Base-by-base conservation (phyloP, 495 filamentous ascomycete species). In the Hypoxylon lienhwacheense region DNA sequence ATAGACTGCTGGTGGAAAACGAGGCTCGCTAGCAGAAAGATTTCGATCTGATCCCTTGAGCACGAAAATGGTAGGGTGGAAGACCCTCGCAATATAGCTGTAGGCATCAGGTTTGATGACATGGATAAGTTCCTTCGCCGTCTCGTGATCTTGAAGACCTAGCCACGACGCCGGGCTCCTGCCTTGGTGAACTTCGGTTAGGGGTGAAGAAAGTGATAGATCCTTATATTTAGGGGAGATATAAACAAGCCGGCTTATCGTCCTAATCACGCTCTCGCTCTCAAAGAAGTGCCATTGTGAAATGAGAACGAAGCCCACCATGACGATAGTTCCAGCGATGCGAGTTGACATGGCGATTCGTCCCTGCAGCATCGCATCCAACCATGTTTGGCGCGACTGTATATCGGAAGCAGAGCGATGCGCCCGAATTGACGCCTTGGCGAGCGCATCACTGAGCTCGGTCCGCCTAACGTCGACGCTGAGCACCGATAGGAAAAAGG, bases 391-490 rank as follows among this genome's bases (percentile, higher is more conserved):
- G 41, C 70, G 71, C 2, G 59, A 35, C 4, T 55, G 45, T 5
- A 21, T 22, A 4, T 56, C 59, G 0, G 53, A 53, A 4, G 60
- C 17, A n/a, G 55, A 53, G 17, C 65, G 72, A 21, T 59, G 63
- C 15, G 64, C 53, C n/a, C 62, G 68, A 10, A 71, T 55, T 1
- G 73, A 72, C 5, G 70, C 70, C 48, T 73, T 79, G 15, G 74
- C 76, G 12, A 79, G 61, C 16, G 69, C 67, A 42, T 77, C 75
- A 21, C 69, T 70, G 0, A 90, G 74, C 71, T 89, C 86, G 39
- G 83, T 77, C 53, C 87, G 78, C 3, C 80, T 80, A 15, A 90
- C 82, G 50, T 90, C 86, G 46, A 90, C 81, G 58, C 84, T 89
- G 15, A 90, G 73, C 28, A 90, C 85, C 4, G 85, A 77, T 12